Base-by-base conservation (phyloP, 352 stramenopile genomes). In the Pythium volutum region DNA sequence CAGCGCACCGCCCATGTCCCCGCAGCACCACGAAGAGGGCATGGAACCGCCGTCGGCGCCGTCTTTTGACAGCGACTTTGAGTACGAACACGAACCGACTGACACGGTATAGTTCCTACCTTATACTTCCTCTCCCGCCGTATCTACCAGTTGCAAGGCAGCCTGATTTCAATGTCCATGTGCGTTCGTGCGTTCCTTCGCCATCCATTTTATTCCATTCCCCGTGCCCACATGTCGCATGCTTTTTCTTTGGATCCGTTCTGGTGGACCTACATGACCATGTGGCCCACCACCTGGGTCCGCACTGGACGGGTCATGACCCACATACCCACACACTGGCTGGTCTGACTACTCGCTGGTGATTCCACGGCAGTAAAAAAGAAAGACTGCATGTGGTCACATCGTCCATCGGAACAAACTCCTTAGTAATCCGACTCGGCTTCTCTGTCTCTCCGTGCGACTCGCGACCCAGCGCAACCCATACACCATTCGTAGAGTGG, bases 11-110 rank as follows among this genome's bases (percentile, higher is more conserved):
- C 59, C 59, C 29, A 56, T 61, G 59, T 55, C 42, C 0, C 42
- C 51, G 4, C 59, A 61, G 52, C 38, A 49, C 15, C 12, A 39
- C 10, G 29, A 45, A 31, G 50, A 51, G 14, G 50, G 50, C 11
- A 18, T 61, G 18, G 59, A 60, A 43, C 59, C 57, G n/a, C 48
- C 52, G 22, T 61, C 59, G 6, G 59, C 59, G 4, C 59, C 59
- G 34, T 60, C 52, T 0, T 66, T 66, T 36, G 59, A 66, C 25
- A 61, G 52, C 45, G 59, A 66, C 6, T 65, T 65, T 39, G 51
- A 65, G 20, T 51, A 43, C 38, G 48, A 58, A 15, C 34, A 65
- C 8, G 52, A 53, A 7, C 15, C 46, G 14, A 36, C 47, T n/a
- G 48, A 65, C 39, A 33, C 22, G 27, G 58, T 59, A 26, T 65